Evolutionary conservation across 495 filamentous ascomycete species (phyloP).

Genomic region (Aspergillus coremiiformis): DNA sequence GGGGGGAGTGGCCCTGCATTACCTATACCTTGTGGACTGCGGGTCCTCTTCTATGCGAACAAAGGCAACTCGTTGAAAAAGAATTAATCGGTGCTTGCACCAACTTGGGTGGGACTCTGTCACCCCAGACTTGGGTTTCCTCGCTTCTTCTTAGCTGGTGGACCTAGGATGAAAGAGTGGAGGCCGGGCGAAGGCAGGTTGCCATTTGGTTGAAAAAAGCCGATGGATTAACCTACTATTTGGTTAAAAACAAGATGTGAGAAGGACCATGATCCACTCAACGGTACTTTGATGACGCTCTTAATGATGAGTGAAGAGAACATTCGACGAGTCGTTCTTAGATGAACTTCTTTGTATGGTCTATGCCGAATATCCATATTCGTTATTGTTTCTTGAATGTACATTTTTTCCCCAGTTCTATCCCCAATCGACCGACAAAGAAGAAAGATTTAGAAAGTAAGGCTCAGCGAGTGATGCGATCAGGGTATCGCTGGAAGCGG

Average conservation of each 20-base stretch:
- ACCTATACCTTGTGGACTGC: background rate
- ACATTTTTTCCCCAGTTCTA: background rate
- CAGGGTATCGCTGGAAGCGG: background rate
- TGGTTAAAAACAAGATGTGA: background rate
- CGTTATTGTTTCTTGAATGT: background rate
- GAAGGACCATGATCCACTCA: background rate
- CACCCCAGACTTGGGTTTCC: background rate
- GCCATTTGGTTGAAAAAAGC: background rate
- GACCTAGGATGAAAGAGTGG: background rate
- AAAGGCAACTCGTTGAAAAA: background rate
- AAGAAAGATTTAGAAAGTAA: background rate
- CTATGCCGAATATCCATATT: background rate
- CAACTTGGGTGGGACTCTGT: background rate
- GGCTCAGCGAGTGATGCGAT: background rate
- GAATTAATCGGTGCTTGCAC: background rate
- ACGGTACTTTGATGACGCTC: background rate
- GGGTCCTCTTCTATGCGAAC: background rate
- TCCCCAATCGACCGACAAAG: background rate
- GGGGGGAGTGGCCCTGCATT: background rate
- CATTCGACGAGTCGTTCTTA: background rate
- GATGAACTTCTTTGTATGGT: background rate
- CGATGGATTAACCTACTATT: background rate
- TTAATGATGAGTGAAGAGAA: background rate
- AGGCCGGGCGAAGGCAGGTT: background rate
- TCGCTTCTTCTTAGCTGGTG: background rate